Evolutionary conservation across 2,329 filamentous ascomycete genomes (phyloP).

Genomic region (Trichoderma brevicompactum): DNA sequence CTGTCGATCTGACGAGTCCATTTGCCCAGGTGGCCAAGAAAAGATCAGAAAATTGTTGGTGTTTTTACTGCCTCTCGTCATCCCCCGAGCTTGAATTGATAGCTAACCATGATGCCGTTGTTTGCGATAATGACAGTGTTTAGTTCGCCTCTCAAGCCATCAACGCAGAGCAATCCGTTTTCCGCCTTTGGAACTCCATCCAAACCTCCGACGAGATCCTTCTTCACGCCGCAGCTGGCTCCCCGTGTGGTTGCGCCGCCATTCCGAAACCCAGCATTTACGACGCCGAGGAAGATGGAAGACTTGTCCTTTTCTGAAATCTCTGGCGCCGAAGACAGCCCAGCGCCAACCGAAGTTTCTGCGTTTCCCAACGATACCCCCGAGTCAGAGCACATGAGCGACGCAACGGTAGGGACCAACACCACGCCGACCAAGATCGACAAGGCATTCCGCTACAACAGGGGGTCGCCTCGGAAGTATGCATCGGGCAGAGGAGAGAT

Average conservation of each 20-base stretch:
- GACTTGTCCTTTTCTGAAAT: slow-evolving; percentile 58
- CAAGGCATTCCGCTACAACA: slow-evolving; percentile 52
- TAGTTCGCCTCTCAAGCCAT: slow-evolving; percentile 45
- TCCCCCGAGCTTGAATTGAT: neutral
- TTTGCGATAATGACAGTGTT: slow-evolving; percentile 39
- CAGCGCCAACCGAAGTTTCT: slow-evolving; percentile 61
- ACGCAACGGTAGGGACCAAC: slow-evolving; percentile 48
- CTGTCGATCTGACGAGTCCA: slow-evolving; percentile 64
- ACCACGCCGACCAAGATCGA: slow-evolving; percentile 54
- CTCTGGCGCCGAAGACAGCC: slow-evolving; percentile 64
- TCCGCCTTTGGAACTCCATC: slow-evolving; percentile 45
- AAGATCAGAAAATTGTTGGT: slow-evolving; percentile 49
- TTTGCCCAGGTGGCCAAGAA: slow-evolving; percentile 59
- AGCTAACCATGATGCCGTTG: slow-evolving; percentile 12
- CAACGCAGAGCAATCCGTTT: slow-evolving; percentile 44
- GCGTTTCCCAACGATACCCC: slow-evolving; percentile 58
- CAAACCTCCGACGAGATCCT: slow-evolving; percentile 51
- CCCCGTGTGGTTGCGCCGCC: slow-evolving; percentile 52
- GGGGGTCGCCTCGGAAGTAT: slow-evolving; percentile 46
- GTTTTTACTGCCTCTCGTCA: neutral
- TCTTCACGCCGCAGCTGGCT: slow-evolving; percentile 52
- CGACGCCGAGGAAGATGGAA: slow-evolving; percentile 64
- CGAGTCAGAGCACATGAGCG: slow-evolving; percentile 53
- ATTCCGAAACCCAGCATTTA: slow-evolving; percentile 68
- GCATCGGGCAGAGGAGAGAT: slow-evolving; percentile 68